phyloP scores from a whole-genome alignment of 768 basidiomycete genomes.

The Cyathus striatus region DNA sequence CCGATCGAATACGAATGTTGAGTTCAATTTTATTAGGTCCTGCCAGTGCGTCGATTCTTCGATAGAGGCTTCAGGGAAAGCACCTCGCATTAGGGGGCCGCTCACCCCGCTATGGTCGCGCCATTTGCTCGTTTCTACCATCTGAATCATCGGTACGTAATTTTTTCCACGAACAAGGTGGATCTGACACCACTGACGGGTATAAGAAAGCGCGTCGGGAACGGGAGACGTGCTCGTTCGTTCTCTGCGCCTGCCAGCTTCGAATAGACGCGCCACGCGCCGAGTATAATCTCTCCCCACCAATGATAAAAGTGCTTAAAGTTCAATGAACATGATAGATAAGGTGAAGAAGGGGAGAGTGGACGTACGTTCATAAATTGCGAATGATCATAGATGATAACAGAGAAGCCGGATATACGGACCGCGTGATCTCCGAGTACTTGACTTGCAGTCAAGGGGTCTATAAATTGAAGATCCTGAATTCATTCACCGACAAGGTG shows the following conservation, averaged over 20 bases:
- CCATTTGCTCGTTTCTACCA: conserved; percentile 31
- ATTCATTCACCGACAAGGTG: no score
- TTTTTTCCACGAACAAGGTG: no score
- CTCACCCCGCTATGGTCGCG: conserved; percentile 61
- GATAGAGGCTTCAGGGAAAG: conserved; percentile 56
- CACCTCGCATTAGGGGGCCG: conserved; percentile 60
- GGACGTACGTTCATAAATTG: conserved; percentile 19
- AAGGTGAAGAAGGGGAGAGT: no score
- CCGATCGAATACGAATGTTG: conserved; percentile 56
- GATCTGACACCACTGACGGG: conserved; percentile 24
- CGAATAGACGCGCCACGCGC: conserved; percentile 35
- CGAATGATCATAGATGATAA: conserved; percentile 16
- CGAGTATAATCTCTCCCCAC: conserved; percentile 43
- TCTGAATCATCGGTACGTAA: no score
- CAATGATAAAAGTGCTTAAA: conserved; percentile 46
- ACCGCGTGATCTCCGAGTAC: conserved; percentile 14
- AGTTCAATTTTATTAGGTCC: conserved; percentile 40
- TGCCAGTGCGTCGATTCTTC: conserved; percentile 57
- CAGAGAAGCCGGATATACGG: conserved; percentile 12
- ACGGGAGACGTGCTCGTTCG: conserved; percentile 8
- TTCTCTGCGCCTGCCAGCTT: conserved; percentile 10
- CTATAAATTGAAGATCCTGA: conserved; percentile 20
- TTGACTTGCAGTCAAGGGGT: conserved; percentile 9
- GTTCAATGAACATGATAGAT: no score
- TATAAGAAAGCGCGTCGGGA: conserved; percentile 27